phyloP scores from a whole-genome alignment of 148 eudicot genomes.

The Silene uniflora region DNA sequence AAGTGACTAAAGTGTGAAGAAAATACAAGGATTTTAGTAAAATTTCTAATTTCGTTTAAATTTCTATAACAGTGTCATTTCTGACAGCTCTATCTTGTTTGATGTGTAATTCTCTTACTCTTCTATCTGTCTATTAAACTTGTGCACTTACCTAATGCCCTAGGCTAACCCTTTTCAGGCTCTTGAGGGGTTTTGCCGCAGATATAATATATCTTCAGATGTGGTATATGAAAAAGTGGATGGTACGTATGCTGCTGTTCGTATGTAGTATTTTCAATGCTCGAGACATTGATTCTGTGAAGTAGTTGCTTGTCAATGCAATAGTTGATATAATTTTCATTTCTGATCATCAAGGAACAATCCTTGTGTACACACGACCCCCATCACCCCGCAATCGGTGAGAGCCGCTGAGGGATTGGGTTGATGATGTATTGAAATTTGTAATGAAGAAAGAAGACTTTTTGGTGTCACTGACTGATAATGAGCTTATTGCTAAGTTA shows the following conservation, averaged over 20 bases:
- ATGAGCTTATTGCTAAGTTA: background rate
- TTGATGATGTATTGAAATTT: background rate
- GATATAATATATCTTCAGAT: slow-evolving; percentile 54
- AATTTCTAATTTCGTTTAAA: background rate
- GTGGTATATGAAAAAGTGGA: slow-evolving; percentile 65
- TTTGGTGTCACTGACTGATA: background rate
- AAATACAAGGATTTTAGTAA: background rate
- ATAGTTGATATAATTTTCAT: background rate
- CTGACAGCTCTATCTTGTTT: background rate
- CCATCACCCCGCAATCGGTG: background rate
- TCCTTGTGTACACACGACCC: background rate
- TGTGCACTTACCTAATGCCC: slow-evolving; percentile 1
- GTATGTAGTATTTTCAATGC: background rate
- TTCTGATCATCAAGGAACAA: background rate
- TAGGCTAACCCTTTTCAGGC: slow-evolving; percentile 53
- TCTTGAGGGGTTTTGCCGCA: slow-evolving; percentile 96
- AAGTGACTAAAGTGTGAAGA: background rate
- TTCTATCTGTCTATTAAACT: slow-evolving; percentile 1
- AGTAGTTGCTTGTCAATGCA: background rate
- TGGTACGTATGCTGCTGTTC: slow-evolving; percentile 41
- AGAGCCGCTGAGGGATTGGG: background rate
- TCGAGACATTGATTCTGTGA: slow-evolving; percentile 2
- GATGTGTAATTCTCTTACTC: slow-evolving; percentile 8
- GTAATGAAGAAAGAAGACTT: background rate
- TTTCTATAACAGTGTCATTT: background rate